phyloP scores from a whole-genome alignment of 2,329 filamentous ascomycete species.

The Lasiodiplodia theobromae region DNA sequence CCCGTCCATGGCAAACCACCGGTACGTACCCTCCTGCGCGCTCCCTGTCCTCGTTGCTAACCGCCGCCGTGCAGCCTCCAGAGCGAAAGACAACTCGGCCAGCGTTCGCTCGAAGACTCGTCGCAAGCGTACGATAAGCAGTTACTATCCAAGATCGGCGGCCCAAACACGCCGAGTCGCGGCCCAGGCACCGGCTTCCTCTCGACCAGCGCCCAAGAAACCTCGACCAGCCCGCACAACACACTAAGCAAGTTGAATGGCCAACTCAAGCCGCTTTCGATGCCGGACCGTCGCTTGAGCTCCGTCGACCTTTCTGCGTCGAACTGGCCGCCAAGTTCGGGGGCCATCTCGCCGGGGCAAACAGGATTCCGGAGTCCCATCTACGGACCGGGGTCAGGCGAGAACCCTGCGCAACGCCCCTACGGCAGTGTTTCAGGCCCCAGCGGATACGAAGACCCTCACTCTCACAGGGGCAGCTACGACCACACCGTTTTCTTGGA shows the following conservation, averaged over 20 bases:
- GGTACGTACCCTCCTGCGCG: constrained; percentile 41
- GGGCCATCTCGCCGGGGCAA: constrained; percentile 53
- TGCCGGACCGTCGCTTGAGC: constrained; percentile 50
- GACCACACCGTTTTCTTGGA: constrained; percentile 64
- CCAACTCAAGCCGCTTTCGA: constrained; percentile 53
- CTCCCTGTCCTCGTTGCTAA: constrained; percentile 5
- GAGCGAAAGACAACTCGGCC: constrained; percentile 66
- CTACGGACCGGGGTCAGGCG: constrained; percentile 41
- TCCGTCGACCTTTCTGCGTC: constrained; percentile 49
- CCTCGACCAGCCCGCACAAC: constrained; percentile 44
- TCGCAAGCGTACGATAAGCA: constrained; percentile 70
- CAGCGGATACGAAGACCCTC: constrained; percentile 56
- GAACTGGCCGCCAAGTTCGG: constrained; percentile 51
- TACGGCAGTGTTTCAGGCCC: constrained; percentile 58
- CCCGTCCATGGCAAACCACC: constrained; percentile 50
- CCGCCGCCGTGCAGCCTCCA: constrained; percentile 56
- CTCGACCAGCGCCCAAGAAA: constrained; percentile 44
- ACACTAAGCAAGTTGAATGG: constrained; percentile 51
- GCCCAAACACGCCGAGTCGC: constrained; percentile 63
- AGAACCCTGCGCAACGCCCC: constrained; percentile 45
- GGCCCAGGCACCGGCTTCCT: constrained; percentile 42
- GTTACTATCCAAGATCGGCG: constrained; percentile 67
- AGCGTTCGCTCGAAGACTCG: constrained; percentile 63
- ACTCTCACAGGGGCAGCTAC: constrained; percentile 66
- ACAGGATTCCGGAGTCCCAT: constrained; percentile 52